Percentiles rank a stretch among this genome's conserved stretches.
phyloP scores from a whole-genome alignment of 495 filamentous ascomycete species.

The Penicillium mononematosum region DNA sequence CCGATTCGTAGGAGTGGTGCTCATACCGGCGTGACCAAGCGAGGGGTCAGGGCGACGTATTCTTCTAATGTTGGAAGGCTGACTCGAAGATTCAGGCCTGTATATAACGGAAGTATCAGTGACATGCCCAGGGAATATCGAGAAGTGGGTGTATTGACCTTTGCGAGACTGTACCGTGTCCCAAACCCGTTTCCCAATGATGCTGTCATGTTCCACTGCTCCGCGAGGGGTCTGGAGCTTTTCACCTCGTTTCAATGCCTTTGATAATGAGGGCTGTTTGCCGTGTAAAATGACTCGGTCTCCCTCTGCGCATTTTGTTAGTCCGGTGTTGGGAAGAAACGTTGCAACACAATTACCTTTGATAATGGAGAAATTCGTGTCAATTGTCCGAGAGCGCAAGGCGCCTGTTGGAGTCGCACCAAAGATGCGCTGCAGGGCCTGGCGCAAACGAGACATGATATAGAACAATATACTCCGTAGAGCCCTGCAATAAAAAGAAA shows the following conservation, averaged over 20 bases:
- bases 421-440: conserved; percentile 36
- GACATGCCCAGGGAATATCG: background rate
- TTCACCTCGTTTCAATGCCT: conserved; percentile 46
- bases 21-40: conserved; percentile 70
- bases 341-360: conserved; percentile 29
- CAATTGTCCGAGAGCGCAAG: conserved; percentile 31
- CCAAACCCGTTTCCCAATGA: conserved; percentile 61
- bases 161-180: conserved; percentile 54
- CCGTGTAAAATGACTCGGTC: conserved; percentile 57
- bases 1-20: background rate
- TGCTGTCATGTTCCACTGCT: conserved; percentile 53
- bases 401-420: conserved; percentile 23
- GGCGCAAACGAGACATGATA: conserved; percentile 42
- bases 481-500: conserved; percentile 7
- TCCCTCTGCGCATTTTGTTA: conserved; percentile 44
- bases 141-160: conserved; percentile 24
- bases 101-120: conserved; percentile 7
- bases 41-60: conserved; percentile 62
- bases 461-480: background rate
- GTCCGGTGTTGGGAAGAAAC: background rate
- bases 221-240: conserved; percentile 52
- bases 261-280: conserved; percentile 50
- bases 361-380: conserved; percentile 44
- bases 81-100: conserved; percentile 49
- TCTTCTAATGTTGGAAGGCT: conserved; percentile 66